These are phyloP conservation scores for Diaporthe nobilis DNA, from an alignment of 2,329 filamentous ascomycete genomes.

Conservation along the genomic window DNA sequence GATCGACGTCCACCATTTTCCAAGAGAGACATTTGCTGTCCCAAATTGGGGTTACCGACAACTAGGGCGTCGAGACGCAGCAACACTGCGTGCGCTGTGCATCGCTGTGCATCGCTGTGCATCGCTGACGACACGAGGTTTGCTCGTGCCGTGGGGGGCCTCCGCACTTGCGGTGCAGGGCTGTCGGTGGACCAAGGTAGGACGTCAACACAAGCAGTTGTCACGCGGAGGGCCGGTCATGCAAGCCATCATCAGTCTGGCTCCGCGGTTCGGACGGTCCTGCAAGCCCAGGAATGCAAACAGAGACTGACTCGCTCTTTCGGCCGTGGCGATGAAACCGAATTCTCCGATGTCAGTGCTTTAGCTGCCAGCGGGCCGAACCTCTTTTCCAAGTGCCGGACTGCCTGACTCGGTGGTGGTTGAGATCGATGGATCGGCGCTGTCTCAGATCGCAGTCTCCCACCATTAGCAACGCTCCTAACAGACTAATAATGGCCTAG, in stretches of 20 bases:
- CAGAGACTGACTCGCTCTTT: slow-evolving; percentile 22
- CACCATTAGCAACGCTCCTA: not conserved
- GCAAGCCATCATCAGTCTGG: slow-evolving; percentile 10
- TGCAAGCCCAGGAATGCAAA: not conserved
- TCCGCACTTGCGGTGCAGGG: not conserved
- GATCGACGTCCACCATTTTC: not conserved
- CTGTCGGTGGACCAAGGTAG: not conserved
- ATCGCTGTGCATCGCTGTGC: not conserved
- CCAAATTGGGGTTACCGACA: not conserved
- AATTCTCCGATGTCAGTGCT: slow-evolving; percentile 30
- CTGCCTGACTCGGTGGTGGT: slow-evolving; percentile 17
- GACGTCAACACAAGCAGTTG: slow-evolving; percentile 24
- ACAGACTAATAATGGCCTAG: not conserved
- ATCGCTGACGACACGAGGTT: slow-evolving; percentile 2
- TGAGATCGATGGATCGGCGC: slow-evolving; percentile 18
- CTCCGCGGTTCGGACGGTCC: slow-evolving; percentile 1
- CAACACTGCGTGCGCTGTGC: slow-evolving; percentile 23
- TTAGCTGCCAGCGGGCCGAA: slow-evolving; percentile 28
- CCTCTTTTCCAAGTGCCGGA: slow-evolving; percentile 29
- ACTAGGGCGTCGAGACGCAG: not conserved
- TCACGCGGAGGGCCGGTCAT: slow-evolving; percentile 8
- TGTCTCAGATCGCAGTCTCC: slow-evolving; percentile 23
- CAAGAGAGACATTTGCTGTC: not conserved
- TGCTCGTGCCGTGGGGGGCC: not conserved
- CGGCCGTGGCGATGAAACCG: slow-evolving; percentile 27